Base-by-base conservation (phyloP, 768 basidiomycete genomes). In the Trametes cubensis region DNA sequence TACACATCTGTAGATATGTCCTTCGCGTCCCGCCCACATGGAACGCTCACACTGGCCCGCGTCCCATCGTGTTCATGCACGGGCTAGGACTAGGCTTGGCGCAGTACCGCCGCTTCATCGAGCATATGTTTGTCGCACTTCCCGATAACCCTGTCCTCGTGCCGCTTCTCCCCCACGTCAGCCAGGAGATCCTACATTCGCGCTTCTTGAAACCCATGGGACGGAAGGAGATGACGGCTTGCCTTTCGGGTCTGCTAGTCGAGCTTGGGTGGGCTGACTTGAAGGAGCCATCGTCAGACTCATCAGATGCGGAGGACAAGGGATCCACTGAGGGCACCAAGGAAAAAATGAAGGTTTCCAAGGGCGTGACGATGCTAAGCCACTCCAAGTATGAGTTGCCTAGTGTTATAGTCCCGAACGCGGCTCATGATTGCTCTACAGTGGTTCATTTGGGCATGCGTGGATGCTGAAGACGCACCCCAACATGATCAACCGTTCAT, bases 381-480 rank as follows among this genome's bases (percentile, higher is more conserved):
- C 95, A 97, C 75, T 95, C 93, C 55, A 95, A 96, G 89, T 91
- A 62, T 49, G 86, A 66, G n/a, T 5, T 20, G 3, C 44, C 17
- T 15, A 18, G 15, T 44, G 4, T 2, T 18, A 21, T 18, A 6
- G 1, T 44, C 17, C 23, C 25, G 20, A 23, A 28, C 30, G 4
- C 26, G 15, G 48, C 48, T 28, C 13, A 23, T 28, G 1, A 15
- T 28, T 7, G 1, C 28, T 44, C 21, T 21, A 8, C 44, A 90
- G 89, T 69, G 91, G 92, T 0, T 88, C 90, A 38, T 94, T 93
- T 69, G 77, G 82, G 1, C 95, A 97, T 72, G 89, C 89, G 6
- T 97, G 95, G 95, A 79, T 95, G 71, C 76, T 97, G 48, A 97
- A 96, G 73, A 82, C 82, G 20, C 79, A 86, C 56, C 88, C 92